Conservation (phyloP, 2,329 filamentous ascomycete genomes). For the Penicillium fuscoglaucum region DNA sequence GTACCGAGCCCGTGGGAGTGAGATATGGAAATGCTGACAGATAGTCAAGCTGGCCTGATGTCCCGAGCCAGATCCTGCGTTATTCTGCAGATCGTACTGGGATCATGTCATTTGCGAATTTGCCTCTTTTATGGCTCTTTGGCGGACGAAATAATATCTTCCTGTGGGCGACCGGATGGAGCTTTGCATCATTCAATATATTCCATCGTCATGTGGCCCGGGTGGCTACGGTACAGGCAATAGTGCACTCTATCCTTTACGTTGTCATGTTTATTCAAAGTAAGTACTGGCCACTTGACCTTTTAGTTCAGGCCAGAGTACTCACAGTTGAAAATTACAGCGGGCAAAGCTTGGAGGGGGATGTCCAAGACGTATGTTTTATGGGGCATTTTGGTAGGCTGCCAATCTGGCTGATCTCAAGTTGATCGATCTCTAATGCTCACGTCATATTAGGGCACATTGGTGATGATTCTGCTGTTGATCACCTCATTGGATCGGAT, state of each 20-base stretch:
- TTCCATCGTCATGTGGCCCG: slow-evolving; percentile 69
- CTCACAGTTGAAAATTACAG: slow-evolving; percentile 15
- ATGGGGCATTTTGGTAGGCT: slow-evolving; percentile 34
- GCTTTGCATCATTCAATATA: slow-evolving; percentile 64
- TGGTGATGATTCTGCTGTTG: slow-evolving; percentile 45
- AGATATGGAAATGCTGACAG: slow-evolving; percentile 5
- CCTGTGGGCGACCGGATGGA: slow-evolving; percentile 68
- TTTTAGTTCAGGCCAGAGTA: neutral
- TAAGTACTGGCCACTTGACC: slow-evolving; percentile 10
- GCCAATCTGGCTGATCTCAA: neutral
- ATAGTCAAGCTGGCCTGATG: slow-evolving; percentile 29
- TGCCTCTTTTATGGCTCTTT: slow-evolving; percentile 67
- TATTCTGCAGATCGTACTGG: slow-evolving; percentile 65
- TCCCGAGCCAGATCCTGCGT: slow-evolving; percentile 47
- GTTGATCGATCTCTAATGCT: neutral
- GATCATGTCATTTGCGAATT: slow-evolving; percentile 63
- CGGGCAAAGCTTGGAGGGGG: slow-evolving; percentile 28
- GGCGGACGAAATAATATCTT: slow-evolving; percentile 66
- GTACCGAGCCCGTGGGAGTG: slow-evolving; percentile 12
- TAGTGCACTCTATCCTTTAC: slow-evolving; percentile 64
- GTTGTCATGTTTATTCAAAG: slow-evolving; percentile 41
- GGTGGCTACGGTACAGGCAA: slow-evolving; percentile 61
- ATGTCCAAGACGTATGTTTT: slow-evolving; percentile 32
- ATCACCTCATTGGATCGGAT: slow-evolving; percentile 50
- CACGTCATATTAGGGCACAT: slow-evolving; percentile 27